phyloP scores from a whole-genome alignment of 176 grass and related monocot species.

The Carex pumila region DNA sequence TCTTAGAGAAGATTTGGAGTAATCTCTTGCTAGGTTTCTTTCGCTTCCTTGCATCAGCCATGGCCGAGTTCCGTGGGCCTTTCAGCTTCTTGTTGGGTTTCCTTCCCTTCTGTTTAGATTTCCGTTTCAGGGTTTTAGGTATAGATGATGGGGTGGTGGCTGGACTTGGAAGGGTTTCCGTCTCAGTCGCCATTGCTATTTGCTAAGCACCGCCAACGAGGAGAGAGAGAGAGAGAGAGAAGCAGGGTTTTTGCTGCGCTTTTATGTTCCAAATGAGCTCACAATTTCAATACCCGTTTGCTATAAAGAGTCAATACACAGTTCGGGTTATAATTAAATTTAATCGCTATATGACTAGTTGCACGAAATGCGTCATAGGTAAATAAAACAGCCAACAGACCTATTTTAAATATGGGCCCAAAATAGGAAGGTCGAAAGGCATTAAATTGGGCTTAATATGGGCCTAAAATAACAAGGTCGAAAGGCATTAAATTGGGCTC shows the following conservation, averaged over 20 bases:
- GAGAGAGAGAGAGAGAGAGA: neutral
- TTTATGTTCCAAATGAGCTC: neutral
- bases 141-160: constrained; percentile 11
- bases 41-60: constrained; percentile 26
- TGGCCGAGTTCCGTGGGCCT: constrained; percentile 13
- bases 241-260: constrained; percentile 1
- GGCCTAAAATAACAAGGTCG: neutral
- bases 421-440: neutral
- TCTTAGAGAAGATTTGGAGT: constrained; percentile 69
- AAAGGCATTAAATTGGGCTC: neutral
- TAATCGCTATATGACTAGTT: neutral
- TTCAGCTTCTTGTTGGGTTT: constrained; percentile 27
- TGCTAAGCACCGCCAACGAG: neutral
- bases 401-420: neutral
- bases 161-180: neutral
- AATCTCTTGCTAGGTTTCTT: constrained; percentile 62
- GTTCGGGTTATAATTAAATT: neutral
- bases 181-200: constrained; percentile 18
- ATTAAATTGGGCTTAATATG: neutral
- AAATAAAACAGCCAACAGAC: neutral
- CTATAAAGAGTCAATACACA: neutral
- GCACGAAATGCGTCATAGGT: neutral
- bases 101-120: constrained; percentile 20
- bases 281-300: neutral
- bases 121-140: constrained; percentile 34